phyloP scores from a whole-genome alignment of 1,284 basidiomycete species.

The Neotropicomus parvogracilis region DNA sequence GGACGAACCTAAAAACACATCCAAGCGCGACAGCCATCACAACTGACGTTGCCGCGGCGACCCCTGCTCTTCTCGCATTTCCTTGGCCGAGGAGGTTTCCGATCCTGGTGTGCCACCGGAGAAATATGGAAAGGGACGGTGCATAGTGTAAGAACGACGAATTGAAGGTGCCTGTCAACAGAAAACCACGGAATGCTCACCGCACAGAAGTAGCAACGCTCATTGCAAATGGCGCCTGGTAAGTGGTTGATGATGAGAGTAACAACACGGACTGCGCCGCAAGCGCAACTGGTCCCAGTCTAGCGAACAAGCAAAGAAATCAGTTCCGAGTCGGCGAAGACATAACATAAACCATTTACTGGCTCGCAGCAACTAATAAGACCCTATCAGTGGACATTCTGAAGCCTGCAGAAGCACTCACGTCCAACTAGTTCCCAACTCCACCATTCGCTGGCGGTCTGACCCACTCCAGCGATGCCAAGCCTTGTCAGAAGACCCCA shows the following conservation, averaged over 20 bases:
- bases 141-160: background rate
- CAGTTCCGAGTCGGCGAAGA: background rate
- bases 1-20: conserved; percentile 67
- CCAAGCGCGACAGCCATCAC: conserved; percentile 60
- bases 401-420: conserved; percentile 31
- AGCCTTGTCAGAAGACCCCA: conserved; percentile 72
- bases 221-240: conserved; percentile 82
- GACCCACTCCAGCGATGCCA: conserved; percentile 72
- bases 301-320: conserved; percentile 23
- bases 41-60: conserved; percentile 61
- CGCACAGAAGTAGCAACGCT: conserved; percentile 83
- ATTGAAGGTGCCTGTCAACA: background rate
- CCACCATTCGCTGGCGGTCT: conserved; percentile 85
- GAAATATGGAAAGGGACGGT: background rate
- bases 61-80: conserved; percentile 63
- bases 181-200: conserved; percentile 36
- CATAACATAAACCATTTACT: conserved; percentile 36
- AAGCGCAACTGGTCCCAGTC: conserved; percentile 56
- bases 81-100: conserved; percentile 80
- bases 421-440: conserved; percentile 77
- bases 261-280: conserved; percentile 76
- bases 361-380: conserved; percentile 52
- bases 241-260: conserved; percentile 73
- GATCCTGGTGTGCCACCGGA: conserved; percentile 44
- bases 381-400: background rate